phyloP scores from a whole-genome alignment of 805 yeast genomes.

The Kodamaea leandrae region DNA sequence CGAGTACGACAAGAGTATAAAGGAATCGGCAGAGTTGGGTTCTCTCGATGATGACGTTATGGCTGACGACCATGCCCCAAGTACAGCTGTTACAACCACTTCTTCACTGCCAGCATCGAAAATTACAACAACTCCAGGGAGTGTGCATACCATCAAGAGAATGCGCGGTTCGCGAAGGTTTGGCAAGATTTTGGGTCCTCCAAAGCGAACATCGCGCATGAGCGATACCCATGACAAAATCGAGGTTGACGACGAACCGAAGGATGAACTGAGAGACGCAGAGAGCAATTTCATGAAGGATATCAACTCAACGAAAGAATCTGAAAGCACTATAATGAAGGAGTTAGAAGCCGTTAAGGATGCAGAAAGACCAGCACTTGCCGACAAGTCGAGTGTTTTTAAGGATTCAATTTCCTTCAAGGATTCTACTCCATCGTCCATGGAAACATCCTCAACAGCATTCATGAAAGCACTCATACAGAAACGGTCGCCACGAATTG shows the following conservation, averaged over 20 bases:
- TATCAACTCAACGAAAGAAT: slow-evolving; percentile 2
- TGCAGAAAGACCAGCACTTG: no score
- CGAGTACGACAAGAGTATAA: background rate
- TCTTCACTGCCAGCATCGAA: slow-evolving; percentile 6
- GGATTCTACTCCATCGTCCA: no score
- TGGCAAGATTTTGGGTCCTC: slow-evolving; percentile 47
- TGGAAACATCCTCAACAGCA: slow-evolving; percentile 6
- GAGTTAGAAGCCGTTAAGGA: no score
- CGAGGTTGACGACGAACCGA: slow-evolving; percentile 3
- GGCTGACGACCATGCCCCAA: slow-evolving; percentile 7
- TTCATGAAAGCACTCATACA: slow-evolving; percentile 10
- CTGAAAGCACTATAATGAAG: no score
- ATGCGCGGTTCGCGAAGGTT: slow-evolving; percentile 37
- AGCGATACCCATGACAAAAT: slow-evolving; percentile 12
- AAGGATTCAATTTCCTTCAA: no score
- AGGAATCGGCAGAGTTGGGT: background rate
- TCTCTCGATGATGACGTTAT: slow-evolving; percentile 5
- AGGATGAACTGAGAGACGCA: background rate
- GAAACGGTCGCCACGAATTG: slow-evolving; percentile 4
- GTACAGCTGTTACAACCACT: slow-evolving; percentile 9
- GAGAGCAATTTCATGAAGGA: background rate
- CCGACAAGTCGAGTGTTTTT: no score
- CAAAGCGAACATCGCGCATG: slow-evolving; percentile 41
- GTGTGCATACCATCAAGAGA: slow-evolving; percentile 21
- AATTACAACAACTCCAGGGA: slow-evolving; percentile 12